A percentile compares a stretch with the other conserved stretches of the same genome.
Evolutionary conservation across 805 yeast genomes (phyloP).

Genomic region (Kuraishia hungarica): DNA sequence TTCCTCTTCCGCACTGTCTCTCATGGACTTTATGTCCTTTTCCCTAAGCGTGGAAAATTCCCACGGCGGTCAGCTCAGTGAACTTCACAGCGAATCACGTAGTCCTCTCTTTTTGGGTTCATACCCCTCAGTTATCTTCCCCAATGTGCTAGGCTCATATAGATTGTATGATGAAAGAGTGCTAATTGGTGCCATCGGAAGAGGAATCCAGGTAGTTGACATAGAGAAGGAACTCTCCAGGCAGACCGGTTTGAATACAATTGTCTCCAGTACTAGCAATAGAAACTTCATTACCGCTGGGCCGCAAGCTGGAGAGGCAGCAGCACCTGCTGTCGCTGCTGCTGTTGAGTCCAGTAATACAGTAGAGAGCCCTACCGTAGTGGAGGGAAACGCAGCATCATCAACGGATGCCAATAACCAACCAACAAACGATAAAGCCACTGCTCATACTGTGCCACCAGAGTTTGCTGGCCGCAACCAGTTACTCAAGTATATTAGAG

Average conservation of each 20-base stretch:
- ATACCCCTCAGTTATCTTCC: slow-evolving; percentile 57
- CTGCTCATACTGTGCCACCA: slow-evolving; percentile 4
- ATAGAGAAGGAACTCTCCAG: not conserved
- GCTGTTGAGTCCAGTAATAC: not conserved
- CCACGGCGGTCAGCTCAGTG: slow-evolving; percentile 31
- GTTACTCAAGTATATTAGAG: slow-evolving; percentile 48
- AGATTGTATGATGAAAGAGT: slow-evolving; percentile 45
- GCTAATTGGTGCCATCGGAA: slow-evolving; percentile 47
- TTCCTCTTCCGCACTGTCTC: slow-evolving; percentile 31
- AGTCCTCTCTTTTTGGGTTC: slow-evolving; percentile 55
- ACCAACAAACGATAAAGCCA: not conserved
- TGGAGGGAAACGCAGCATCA: no score
- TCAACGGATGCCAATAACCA: not conserved
- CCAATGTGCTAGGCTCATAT: slow-evolving; percentile 45
- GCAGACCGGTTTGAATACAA: not conserved
- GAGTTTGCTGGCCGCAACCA: slow-evolving; percentile 29
- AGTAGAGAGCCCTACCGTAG: no score
- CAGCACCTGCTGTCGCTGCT: no score
- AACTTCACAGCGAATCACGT: slow-evolving; percentile 34
- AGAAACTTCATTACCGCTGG: not conserved
- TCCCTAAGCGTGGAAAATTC: slow-evolving; percentile 64
- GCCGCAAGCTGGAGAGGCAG: not conserved
- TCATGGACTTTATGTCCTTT: slow-evolving; percentile 49
- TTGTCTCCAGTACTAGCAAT: not conserved
- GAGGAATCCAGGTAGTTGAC: slow-evolving; percentile 5